Evolutionary conservation across 1,139 yeast species (phyloP), one percentile per base, ranked within the genome.

Genomic region (Pichia sp.): DNA sequence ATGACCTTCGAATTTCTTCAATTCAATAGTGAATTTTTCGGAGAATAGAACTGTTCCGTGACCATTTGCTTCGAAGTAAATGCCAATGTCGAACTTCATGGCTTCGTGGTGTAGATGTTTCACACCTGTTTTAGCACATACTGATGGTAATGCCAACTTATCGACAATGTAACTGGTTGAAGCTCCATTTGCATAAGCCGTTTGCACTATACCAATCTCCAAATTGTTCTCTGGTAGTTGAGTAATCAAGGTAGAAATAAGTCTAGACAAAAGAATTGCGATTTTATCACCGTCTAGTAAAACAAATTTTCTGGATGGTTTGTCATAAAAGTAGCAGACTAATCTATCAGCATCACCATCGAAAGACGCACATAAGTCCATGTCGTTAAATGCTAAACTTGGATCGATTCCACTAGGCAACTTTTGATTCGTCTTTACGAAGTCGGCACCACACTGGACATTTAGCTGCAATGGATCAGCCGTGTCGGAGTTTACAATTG

Each of bases 291-390:
- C 99, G 65, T 93, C 99, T 56, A 93, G 76, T 47, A 93, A 75
- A 47, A 79, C 78, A 73, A 93, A 93, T 40, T 69, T 67, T 4
- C 68, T 62, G 1, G 67, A 68, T 55, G 79, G 81, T 47, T 77
- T 74, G 32, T 54, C 51, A 70, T 84, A 90, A 15, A 50, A 56
- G 72, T 90, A 93, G 66, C 90, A 90, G 31, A 93, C 88, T 55
- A 93, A 84, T 65, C 99, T 79, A 69, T 93, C 99, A 4, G 99
- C 99, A 69, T 93, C 99, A 49, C 99, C 99, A 68, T 93, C 99
- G 66, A 90, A 90, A 1, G 96, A 89, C 8, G 95, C 88, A 64
- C 82, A 87, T 51, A 92, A 73, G 50, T 70, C 64, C 5, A 67
- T 67, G 1, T 78, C 75, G 3, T 19, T 48, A 5, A 72, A 67